These are phyloP conservation scores for Flagelloscypha sp. DNA, from an alignment of 768 basidiomycete genomes.

Conservation along the genomic window DNA sequence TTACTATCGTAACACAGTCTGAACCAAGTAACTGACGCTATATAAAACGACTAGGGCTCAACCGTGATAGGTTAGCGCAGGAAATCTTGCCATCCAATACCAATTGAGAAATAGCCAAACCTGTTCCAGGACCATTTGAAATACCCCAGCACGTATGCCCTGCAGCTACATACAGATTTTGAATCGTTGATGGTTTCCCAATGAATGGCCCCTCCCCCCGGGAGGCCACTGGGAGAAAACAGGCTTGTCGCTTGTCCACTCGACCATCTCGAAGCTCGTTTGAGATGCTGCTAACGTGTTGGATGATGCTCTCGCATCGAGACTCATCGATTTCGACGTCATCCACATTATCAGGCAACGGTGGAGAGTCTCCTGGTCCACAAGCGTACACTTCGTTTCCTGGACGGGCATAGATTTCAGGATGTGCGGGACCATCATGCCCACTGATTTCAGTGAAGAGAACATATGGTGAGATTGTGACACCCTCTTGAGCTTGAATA, in stretches of 20 bases:
- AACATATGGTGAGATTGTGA: slow-evolving; percentile 61
- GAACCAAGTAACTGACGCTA: too few relatives aligned
- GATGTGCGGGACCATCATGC: slow-evolving; percentile 22
- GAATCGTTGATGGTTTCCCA: slow-evolving; percentile 47
- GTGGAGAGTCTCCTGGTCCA: slow-evolving; percentile 66
- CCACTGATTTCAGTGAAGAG: slow-evolving; percentile 75
- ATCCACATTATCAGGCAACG: slow-evolving; percentile 64
- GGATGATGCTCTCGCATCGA: slow-evolving; percentile 48
- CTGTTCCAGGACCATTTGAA: slow-evolving; percentile 81
- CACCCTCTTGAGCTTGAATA: slow-evolving; percentile 38
- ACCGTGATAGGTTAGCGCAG: slow-evolving; percentile 44
- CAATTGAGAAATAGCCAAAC: slow-evolving; percentile 60
- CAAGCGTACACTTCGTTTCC: slow-evolving; percentile 69
- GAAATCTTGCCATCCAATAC: slow-evolving; percentile 57
- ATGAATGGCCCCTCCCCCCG: slow-evolving; percentile 62
- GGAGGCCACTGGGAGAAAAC: slow-evolving; percentile 64
- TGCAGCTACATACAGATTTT: slow-evolving; percentile 62
- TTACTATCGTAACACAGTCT: too few relatives aligned
- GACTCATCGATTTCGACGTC: slow-evolving; percentile 50
- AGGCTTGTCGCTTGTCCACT: slow-evolving; percentile 56
- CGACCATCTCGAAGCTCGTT: slow-evolving; percentile 44
- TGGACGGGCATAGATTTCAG: slow-evolving; percentile 70
- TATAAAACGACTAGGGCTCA: slow-evolving; percentile 33
- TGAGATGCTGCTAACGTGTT: slow-evolving; percentile 56
- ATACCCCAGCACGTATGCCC: slow-evolving; percentile 84